A percentile compares a stretch with the other conserved stretches of the same genome.
These are phyloP conservation scores for Botrytis sinoallii DNA, from an alignment of 2,329 filamentous ascomycete genomes.

Conservation along the genomic window DNA sequence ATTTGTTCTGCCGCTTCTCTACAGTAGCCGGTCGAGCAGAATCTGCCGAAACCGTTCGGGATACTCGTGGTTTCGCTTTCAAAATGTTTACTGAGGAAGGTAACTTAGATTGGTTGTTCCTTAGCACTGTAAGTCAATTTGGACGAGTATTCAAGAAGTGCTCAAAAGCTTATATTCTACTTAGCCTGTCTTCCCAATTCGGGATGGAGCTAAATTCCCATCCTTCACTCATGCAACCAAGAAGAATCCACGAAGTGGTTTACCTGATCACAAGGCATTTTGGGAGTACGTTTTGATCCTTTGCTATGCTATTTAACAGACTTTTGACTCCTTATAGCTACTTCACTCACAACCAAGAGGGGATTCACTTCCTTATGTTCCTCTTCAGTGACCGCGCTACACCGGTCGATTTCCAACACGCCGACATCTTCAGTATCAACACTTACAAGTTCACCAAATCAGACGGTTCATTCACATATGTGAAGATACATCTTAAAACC, in stretches of 20 bases:
- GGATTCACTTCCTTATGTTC: slow-evolving; percentile 9
- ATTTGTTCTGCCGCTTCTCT: slow-evolving; percentile 50
- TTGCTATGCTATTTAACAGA: slow-evolving; percentile 27
- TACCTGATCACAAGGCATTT: slow-evolving; percentile 1
- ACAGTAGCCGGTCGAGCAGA: slow-evolving; percentile 46
- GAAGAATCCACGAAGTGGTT: slow-evolving; percentile 50
- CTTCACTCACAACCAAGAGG: slow-evolving; percentile 11
- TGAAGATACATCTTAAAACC: slow-evolving; percentile 50
- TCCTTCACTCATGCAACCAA: slow-evolving; percentile 72
- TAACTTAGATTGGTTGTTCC: slow-evolving; percentile 41
- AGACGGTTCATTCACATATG: slow-evolving; percentile 48
- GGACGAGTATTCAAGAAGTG: slow-evolving; percentile 43
- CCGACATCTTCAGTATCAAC: slow-evolving; percentile 38
- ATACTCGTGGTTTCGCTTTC: slow-evolving; percentile 48
- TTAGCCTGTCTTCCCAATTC: neutral
- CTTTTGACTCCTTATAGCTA: neutral
- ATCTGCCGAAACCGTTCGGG: slow-evolving; percentile 43
- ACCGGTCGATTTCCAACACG: neutral
- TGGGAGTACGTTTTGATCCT: neutral
- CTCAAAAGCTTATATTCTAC: slow-evolving; percentile 33
- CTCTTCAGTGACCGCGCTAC: slow-evolving; percentile 13
- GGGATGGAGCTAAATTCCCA: slow-evolving; percentile 64
- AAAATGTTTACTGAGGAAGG: slow-evolving; percentile 52
- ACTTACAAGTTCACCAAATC: slow-evolving; percentile 46
- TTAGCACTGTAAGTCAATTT: slow-evolving; percentile 60